phyloP scores from a whole-genome alignment of 176 grass and related monocot genomes.

The Triticum dicoccoides region DNA sequence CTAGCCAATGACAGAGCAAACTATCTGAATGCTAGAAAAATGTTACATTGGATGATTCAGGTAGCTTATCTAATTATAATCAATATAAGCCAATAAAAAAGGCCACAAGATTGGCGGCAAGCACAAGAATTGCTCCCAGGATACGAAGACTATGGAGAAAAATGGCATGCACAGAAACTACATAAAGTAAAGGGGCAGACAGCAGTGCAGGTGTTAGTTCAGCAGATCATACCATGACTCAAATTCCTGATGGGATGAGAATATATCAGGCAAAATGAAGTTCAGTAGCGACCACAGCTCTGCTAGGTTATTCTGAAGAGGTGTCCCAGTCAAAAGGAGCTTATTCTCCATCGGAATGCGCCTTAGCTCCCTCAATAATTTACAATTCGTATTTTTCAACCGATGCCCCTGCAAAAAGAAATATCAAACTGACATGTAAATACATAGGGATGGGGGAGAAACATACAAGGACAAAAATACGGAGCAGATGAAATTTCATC shows the following conservation, averaged over 20 bases:
- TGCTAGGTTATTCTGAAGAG: constrained; percentile 96
- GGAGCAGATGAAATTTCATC: background rate
- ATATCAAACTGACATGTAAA: constrained; percentile 2
- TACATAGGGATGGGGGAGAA: background rate
- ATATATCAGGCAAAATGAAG: constrained; percentile 97
- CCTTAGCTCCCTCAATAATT: constrained; percentile 71
- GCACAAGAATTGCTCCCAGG: background rate
- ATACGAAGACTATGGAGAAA: background rate
- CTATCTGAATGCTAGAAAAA: background rate
- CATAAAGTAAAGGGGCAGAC: background rate
- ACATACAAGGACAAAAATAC: background rate
- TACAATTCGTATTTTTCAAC: constrained; percentile 90
- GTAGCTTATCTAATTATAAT: background rate
- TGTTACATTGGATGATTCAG: background rate
- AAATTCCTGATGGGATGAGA: constrained; percentile 87
- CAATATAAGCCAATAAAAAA: background rate
- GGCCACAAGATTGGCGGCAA: background rate
- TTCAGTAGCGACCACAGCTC: constrained; percentile 97
- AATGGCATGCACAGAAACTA: background rate
- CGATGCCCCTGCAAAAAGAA: constrained; percentile 82
- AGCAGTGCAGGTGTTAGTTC: background rate
- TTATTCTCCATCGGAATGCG: constrained; percentile 92
- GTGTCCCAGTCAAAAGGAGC: constrained; percentile 93
- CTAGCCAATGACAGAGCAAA: background rate
- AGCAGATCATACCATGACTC: constrained; percentile 79